Evolutionary conservation across 345 rosid species (phyloP).

Genomic region (Citrus sinensis): DNA sequence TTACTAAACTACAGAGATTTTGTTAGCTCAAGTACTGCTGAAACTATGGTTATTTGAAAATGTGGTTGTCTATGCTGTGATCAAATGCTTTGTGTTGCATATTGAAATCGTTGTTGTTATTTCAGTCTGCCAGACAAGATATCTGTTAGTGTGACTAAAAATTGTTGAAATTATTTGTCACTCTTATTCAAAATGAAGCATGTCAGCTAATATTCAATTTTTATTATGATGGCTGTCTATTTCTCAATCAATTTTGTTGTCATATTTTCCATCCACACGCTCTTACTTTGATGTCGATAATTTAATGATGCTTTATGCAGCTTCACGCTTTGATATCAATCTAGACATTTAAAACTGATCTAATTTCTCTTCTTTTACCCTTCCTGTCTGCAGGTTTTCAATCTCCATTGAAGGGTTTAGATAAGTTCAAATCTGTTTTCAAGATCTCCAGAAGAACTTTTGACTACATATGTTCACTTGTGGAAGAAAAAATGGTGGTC

Average conservation of each 20-base stretch:
- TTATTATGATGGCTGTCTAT: neutral
- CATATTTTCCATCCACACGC: neutral
- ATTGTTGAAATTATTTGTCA: neutral
- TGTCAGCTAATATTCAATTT: neutral
- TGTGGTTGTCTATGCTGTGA: neutral
- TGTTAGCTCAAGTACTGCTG: neutral
- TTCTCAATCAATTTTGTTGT: neutral
- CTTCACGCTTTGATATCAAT: neutral
- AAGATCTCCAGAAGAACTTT: conserved; percentile 51
- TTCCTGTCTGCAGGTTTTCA: conserved; percentile 36
- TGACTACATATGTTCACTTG: conserved; percentile 53
- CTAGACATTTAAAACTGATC: neutral
- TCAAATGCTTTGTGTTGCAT: neutral
- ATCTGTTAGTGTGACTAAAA: neutral
- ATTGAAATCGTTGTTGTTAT: neutral
- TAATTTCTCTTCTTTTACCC: conserved; percentile 2
- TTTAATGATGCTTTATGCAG: neutral
- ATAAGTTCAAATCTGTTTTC: conserved; percentile 38
- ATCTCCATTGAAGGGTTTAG: conserved; percentile 35
- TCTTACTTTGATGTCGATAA: neutral
- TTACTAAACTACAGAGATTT: neutral
- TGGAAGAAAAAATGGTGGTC: conserved; percentile 41
- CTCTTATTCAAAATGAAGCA: neutral
- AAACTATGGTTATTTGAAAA: no score
- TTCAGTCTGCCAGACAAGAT: neutral